Evolutionary conservation across 2,329 filamentous ascomycete genomes (phyloP).

Genomic region (Endothia cerciana): DNA sequence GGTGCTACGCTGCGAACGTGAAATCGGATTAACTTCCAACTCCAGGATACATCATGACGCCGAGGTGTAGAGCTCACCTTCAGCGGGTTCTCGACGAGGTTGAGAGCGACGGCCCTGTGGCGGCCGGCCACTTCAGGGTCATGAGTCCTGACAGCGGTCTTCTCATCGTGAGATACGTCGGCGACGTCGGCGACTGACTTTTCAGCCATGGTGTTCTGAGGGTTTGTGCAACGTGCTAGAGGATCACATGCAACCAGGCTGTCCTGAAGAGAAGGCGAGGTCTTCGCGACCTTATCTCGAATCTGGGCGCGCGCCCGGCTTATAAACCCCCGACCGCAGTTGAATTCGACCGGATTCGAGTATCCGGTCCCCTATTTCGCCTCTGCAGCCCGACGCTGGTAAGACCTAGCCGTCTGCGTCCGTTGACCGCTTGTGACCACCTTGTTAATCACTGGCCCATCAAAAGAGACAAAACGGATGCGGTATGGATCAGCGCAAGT

Average conservation of each 20-base stretch:
- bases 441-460: background rate
- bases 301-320: background rate
- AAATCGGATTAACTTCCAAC: background rate
- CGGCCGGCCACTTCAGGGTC: conserved; percentile 25
- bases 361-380: background rate
- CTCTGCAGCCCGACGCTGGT: background rate
- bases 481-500: background rate
- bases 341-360: conserved; percentile 1
- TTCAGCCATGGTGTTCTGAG: conserved; percentile 2
- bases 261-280: background rate
- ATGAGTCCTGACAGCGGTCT: background rate
- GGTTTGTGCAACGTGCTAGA: background rate
- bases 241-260: background rate
- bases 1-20: conserved; percentile 32
- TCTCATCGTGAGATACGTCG: conserved; percentile 18
- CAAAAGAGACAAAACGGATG: background rate
- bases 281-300: too few species aligned
- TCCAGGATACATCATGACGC: background rate
- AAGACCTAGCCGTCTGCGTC: conserved; percentile 6
- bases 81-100: conserved; percentile 41
- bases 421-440: background rate
- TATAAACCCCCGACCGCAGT: conserved; percentile 8
- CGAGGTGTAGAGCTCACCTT: conserved; percentile 41
- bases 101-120: conserved; percentile 36
- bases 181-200: conserved; percentile 1